These are phyloP conservation scores for Kodamaea alishanica DNA, from an alignment of 1,139 yeast species.

Conservation along the genomic window DNA sequence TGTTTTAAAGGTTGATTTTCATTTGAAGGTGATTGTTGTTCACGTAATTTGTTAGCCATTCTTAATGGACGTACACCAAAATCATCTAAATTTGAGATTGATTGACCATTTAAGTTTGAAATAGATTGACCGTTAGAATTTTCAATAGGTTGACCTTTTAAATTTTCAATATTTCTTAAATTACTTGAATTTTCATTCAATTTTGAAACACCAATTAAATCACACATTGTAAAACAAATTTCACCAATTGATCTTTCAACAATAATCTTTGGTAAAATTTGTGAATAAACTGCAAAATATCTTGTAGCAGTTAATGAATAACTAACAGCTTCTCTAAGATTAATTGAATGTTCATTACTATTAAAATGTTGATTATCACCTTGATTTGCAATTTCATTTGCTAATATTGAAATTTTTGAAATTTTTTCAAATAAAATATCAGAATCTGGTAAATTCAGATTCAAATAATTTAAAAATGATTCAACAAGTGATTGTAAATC, in stretches of 20 bases:
- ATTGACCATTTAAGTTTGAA: background rate
- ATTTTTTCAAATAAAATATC: constrained; percentile 52
- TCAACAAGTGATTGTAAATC: constrained; percentile 49
- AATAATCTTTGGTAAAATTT: constrained; percentile 65
- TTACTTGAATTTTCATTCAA: constrained; percentile 28
- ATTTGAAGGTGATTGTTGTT: too few relatives aligned
- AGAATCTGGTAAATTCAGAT: constrained; percentile 32
- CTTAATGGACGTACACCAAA: constrained; percentile 56
- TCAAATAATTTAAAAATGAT: constrained; percentile 35
- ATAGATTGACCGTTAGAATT: too few relatives aligned
- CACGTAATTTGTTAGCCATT: constrained; percentile 47
- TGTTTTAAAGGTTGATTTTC: background rate
- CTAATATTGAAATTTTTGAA: constrained; percentile 48
- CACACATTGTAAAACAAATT: constrained; percentile 69
- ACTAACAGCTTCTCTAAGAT: constrained; percentile 67
- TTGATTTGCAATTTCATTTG: constrained; percentile 47
- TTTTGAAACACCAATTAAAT: constrained; percentile 57
- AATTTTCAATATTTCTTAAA: constrained; percentile 10
- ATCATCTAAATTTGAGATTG: constrained; percentile 14
- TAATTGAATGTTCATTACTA: constrained; percentile 32
- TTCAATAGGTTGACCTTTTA: too few relatives aligned
- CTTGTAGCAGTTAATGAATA: constrained; percentile 78
- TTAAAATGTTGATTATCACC: constrained; percentile 36
- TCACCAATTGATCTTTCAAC: constrained; percentile 80
- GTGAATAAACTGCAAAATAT: constrained; percentile 63